These are phyloP conservation scores for Trichophyton schoenleinii DNA, from an alignment of 2,329 filamentous ascomycete species.

Conservation along the genomic window DNA sequence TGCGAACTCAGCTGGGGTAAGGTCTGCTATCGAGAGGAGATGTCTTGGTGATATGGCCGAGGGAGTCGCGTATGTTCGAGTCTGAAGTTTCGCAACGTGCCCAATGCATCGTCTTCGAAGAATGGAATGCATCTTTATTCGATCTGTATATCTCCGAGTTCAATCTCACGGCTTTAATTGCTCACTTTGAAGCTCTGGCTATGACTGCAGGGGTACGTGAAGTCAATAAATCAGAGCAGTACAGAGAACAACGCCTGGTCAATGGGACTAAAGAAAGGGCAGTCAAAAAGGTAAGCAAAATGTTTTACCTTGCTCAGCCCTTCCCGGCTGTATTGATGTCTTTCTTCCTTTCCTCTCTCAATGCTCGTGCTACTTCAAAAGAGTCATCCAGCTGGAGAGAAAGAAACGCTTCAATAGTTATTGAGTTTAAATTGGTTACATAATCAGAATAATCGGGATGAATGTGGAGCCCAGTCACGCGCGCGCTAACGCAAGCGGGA, in stretches of 20 bases:
- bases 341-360: not conserved
- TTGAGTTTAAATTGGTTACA: not conserved
- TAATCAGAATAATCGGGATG: not conserved
- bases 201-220: not conserved
- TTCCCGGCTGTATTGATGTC: not conserved
- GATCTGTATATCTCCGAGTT: no score
- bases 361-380: not conserved
- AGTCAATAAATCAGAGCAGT: not conserved
- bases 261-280: not conserved
- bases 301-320: not conserved
- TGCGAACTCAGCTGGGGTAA: slow-evolving; percentile 66
- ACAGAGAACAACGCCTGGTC: not conserved
- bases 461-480: not conserved
- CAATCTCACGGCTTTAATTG: no score
- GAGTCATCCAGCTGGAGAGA: not conserved
- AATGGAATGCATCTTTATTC: slow-evolving; percentile 5
- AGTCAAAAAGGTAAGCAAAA: not conserved
- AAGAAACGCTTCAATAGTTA: not conserved
- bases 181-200: not conserved
- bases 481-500: not conserved
- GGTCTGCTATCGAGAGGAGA: slow-evolving; percentile 80
- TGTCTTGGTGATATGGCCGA: slow-evolving; percentile 58
- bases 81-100: slow-evolving; percentile 13
- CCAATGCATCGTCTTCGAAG: slow-evolving; percentile 5
- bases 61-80: slow-evolving; percentile 29